Evolutionary conservation across 2,329 filamentous ascomycete species (phyloP).

Genomic region (Fusarium newnesense): DNA sequence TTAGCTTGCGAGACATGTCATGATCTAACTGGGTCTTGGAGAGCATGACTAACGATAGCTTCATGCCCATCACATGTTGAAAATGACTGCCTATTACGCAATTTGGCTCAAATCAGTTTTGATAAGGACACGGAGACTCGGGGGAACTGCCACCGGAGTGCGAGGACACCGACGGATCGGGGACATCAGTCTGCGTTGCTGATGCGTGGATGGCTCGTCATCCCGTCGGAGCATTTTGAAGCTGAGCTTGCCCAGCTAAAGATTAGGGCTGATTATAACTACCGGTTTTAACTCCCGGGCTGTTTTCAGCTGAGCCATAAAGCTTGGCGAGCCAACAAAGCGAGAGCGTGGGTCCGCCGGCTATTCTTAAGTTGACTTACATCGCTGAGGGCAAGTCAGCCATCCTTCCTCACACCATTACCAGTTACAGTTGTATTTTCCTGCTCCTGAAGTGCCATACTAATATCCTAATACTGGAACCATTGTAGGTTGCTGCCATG

Average conservation of each 20-base stretch:
- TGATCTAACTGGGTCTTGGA: neutral
- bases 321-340: neutral
- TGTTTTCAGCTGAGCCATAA: fast-evolving
- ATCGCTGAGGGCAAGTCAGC: neutral
- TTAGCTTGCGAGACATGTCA: neutral
- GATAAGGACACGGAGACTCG: neutral
- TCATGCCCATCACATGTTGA: neutral
- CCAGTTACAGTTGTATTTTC: fast-evolving
- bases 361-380: neutral
- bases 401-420: fast-evolving
- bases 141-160: neutral
- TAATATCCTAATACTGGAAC: fast-evolving
- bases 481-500: fast-evolving
- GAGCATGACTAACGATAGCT: neutral
- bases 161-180: neutral
- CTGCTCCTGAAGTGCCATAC: fast-evolving
- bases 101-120: neutral
- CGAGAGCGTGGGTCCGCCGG: neutral
- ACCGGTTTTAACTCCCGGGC: neutral
- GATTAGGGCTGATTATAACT: neutral
- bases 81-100: neutral
- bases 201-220: neutral
- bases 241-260: fast-evolving
- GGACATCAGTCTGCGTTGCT: neutral
- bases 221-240: neutral